A percentile compares a stretch with the other conserved stretches of the same genome.
Evolutionary conservation across 1,139 yeast species (phyloP).

Genomic region (Diutina rugosa): DNA sequence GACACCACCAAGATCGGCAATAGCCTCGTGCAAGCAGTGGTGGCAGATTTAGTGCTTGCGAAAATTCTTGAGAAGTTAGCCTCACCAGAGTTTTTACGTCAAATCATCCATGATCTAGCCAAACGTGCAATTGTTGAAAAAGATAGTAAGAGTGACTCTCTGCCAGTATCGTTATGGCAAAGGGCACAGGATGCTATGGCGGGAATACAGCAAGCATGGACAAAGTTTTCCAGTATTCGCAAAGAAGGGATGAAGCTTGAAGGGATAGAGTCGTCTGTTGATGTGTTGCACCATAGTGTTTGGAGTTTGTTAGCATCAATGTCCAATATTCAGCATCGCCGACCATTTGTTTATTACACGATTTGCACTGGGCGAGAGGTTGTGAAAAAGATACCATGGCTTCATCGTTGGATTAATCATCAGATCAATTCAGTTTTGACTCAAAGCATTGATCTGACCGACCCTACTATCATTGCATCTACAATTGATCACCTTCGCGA

Average conservation of each 20-base stretch:
- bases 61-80: conserved; percentile 18
- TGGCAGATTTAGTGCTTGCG: conserved; percentile 23
- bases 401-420: background rate
- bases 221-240: conserved; percentile 4
- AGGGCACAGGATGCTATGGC: background rate
- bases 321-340: background rate
- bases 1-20: conserved; percentile 10
- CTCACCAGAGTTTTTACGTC: conserved; percentile 17
- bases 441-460: background rate
- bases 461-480: background rate
- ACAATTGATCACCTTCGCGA: background rate
- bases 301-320: background rate
- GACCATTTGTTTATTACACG: background rate
- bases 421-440: background rate
- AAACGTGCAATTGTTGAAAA: background rate
- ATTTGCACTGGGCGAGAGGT: background rate
- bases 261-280: background rate
- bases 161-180: background rate
- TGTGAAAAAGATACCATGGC: background rate
- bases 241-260: conserved; percentile 5
- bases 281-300: background rate
- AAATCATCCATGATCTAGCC: conserved; percentile 5
- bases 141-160: too few species aligned
- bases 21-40: conserved; percentile 15
- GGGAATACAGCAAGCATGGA: conserved; percentile 3